phyloP scores from a whole-genome alignment of 192 early-diverging fungal genomes.

The Backusella australiensis region DNA sequence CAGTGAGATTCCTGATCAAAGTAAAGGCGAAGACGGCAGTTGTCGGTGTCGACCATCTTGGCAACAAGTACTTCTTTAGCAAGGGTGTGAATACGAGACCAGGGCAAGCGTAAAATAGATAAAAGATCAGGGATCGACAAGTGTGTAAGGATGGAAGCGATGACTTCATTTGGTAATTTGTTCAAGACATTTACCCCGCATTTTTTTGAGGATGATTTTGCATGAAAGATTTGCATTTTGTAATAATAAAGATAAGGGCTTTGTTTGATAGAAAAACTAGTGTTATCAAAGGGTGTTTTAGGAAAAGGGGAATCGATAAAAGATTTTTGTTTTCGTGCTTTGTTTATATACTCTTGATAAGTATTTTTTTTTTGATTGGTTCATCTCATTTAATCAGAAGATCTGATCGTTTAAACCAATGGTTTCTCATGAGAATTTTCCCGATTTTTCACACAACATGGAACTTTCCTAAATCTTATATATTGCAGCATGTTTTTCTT shows the following conservation, averaged over 20 bases:
- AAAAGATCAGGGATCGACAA: slow-evolving; percentile 19
- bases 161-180: slow-evolving; percentile 22
- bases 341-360: slow-evolving; percentile 13
- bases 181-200: slow-evolving; percentile 11
- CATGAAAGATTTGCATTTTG: slow-evolving; percentile 12
- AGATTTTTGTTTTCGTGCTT: slow-evolving; percentile 3
- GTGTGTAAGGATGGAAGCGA: slow-evolving; percentile 9
- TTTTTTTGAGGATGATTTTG: neutral
- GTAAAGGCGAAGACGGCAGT: slow-evolving; percentile 13
- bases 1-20: slow-evolving; percentile 32
- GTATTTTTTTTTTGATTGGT: neutral
- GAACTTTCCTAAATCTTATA: slow-evolving; percentile 7
- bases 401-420: neutral
- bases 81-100: neutral
- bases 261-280: neutral
- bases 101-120: neutral
- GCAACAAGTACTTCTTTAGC: neutral
- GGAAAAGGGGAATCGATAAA: slow-evolving; percentile 7
- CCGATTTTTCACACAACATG: slow-evolving; percentile 3
- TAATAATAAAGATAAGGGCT: neutral
- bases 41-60: neutral
- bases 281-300: slow-evolving; percentile 7
- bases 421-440: neutral
- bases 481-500: neutral
- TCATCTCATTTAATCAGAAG: neutral